Percentiles rank a stretch among this genome's conserved stretches.
Evolutionary conservation across 768 basidiomycete genomes (phyloP).

Genomic region (Hygrophorus russula): DNA sequence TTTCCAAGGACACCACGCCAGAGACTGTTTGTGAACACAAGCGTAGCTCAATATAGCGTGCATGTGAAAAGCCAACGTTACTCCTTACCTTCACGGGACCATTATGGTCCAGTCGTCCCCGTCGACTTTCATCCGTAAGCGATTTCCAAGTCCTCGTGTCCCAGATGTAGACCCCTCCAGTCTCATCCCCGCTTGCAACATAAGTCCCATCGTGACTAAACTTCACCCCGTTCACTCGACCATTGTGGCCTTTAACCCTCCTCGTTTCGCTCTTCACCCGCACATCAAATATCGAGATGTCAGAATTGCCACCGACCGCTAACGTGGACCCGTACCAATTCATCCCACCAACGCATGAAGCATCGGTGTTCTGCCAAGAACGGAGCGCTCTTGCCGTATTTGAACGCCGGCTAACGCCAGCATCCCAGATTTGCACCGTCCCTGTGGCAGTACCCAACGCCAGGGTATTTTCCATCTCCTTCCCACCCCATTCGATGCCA

Average conservation of each 20-base stretch:
- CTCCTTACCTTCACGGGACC: conserved; percentile 43
- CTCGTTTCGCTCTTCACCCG: conserved; percentile 25
- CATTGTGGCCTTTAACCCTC: conserved; percentile 39
- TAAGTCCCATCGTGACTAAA: conserved; percentile 69
- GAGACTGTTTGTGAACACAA: conserved; percentile 32
- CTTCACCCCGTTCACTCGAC: conserved; percentile 64
- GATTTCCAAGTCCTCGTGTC: conserved; percentile 39
- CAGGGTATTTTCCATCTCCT: conserved; percentile 27
- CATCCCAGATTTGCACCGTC: conserved; percentile 44
- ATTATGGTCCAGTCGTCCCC: conserved; percentile 62
- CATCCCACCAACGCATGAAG: conserved; percentile 20
- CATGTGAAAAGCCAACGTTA: background rate
- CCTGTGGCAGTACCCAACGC: conserved; percentile 44
- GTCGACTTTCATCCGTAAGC: conserved; percentile 21
- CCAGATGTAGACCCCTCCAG: conserved; percentile 83
- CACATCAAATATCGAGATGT: conserved; percentile 56
- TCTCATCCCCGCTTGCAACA: conserved; percentile 77
- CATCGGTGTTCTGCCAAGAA: conserved; percentile 28
- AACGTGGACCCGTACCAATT: conserved; percentile 53
- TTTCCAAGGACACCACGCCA: conserved; percentile 86
- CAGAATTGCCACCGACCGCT: conserved; percentile 54
- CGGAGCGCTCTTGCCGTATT: conserved; percentile 15
- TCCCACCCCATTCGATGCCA: conserved; percentile 41
- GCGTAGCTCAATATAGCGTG: conserved; percentile 1
- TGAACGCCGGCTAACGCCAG: conserved; percentile 12